Percentiles rank a stretch among this genome's conserved stretches.
These are phyloP conservation scores for Scleromitrula shiraiana DNA, from an alignment of 2,329 filamentous ascomycete genomes.

Conservation along the genomic window DNA sequence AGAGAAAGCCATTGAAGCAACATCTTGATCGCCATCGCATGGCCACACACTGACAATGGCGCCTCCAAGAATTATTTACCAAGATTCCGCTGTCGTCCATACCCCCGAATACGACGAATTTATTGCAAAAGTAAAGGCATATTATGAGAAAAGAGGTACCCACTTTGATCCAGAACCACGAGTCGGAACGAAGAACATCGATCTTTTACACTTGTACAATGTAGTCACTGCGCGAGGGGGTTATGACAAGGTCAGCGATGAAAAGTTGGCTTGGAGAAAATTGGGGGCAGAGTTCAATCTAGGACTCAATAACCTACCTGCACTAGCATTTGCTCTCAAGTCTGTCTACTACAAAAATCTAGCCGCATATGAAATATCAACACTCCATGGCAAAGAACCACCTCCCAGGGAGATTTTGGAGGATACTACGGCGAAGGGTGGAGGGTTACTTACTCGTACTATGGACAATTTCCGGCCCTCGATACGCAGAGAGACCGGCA, in stretches of 20 bases:
- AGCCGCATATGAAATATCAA: conserved; percentile 77
- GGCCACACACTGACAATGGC: conserved; percentile 22
- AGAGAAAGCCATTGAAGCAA: not conserved
- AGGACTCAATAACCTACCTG: conserved; percentile 65
- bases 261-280: conserved; percentile 80
- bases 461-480: conserved; percentile 62
- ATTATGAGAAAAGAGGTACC: conserved; percentile 74
- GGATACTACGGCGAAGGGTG: conserved; percentile 68
- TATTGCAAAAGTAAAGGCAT: conserved; percentile 62
- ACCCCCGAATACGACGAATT: conserved; percentile 72
- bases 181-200: conserved; percentile 67
- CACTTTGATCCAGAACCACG: conserved; percentile 73
- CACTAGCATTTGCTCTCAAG: conserved; percentile 81
- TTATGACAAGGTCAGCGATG: conserved; percentile 75
- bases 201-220: conserved; percentile 72
- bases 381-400: conserved; percentile 69
- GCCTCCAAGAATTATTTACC: conserved; percentile 18
- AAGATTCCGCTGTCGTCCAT: conserved; percentile 27
- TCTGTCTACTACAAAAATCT: conserved; percentile 86
- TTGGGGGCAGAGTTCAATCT: conserved; percentile 68
- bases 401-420: conserved; percentile 85
- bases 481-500: conserved; percentile 35
- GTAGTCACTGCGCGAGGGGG: conserved; percentile 69
- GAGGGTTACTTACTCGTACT: conserved; percentile 69
- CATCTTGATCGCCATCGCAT: conserved; percentile 13